phyloP scores from a whole-genome alignment of 1,139 yeast genomes.

The Cylindricascospora bacillispora region DNA sequence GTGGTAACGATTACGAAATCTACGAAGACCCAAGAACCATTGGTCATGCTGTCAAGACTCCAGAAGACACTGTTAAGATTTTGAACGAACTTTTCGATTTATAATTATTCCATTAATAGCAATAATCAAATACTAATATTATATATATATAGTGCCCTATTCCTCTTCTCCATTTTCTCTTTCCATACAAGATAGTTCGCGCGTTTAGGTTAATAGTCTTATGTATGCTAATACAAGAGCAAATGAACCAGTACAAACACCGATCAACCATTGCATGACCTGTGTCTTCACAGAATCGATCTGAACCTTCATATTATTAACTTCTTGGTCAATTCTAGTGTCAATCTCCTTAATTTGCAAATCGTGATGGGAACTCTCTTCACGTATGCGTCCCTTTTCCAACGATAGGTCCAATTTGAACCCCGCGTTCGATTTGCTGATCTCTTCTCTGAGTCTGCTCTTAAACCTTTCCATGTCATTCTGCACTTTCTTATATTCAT shows the following conservation, averaged over 20 bases:
- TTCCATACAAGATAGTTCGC: background rate
- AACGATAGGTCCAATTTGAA: slow-evolving; percentile 81
- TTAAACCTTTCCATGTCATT: slow-evolving; percentile 80
- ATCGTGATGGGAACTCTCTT: slow-evolving; percentile 85
- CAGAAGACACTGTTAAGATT: slow-evolving; percentile 76
- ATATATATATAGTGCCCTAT: slow-evolving; percentile 1
- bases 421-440: slow-evolving; percentile 80
- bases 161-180: slow-evolving; percentile 1
- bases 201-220: slow-evolving; percentile 50
- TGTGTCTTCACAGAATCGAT: slow-evolving; percentile 91
- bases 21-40: slow-evolving; percentile 82
- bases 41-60: slow-evolving; percentile 86
- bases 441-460: slow-evolving; percentile 78
- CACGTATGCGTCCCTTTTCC: slow-evolving; percentile 91
- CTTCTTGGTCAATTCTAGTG: slow-evolving; percentile 89
- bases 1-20: slow-evolving; percentile 98
- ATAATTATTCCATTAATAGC: slow-evolving; percentile 6
- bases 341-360: slow-evolving; percentile 89
- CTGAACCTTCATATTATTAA: slow-evolving; percentile 87
- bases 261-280: slow-evolving; percentile 95
- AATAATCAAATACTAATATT: background rate
- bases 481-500: slow-evolving; percentile 76
- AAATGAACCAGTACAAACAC: slow-evolving; percentile 96
- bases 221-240: slow-evolving; percentile 87
- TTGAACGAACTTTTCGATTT: slow-evolving; percentile 62